Evolutionary conservation across 192 early-diverging fungal species (phyloP).

Genomic region (Coemansia sp.): DNA sequence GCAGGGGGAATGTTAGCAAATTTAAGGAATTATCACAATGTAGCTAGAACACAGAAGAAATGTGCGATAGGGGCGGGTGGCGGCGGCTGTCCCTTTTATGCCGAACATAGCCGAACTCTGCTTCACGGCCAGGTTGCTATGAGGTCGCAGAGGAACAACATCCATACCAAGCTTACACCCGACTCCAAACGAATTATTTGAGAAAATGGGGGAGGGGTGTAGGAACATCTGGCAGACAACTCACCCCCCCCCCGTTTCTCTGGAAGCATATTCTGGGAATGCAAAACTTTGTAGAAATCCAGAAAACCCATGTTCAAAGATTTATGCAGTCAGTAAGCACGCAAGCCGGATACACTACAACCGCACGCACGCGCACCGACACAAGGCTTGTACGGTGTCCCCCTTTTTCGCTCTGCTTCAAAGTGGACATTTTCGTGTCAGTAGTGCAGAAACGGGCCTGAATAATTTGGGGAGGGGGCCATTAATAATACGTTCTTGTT

Average conservation of each 20-base stretch:
- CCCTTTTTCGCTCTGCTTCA: no score
- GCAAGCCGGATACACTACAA: no score
- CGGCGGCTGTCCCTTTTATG: constrained; percentile 8
- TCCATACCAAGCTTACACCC: neutral
- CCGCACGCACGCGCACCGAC: no score
- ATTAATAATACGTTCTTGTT: no score
- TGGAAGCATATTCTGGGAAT: neutral
- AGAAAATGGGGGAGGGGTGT: neutral
- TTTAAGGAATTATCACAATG: constrained; percentile 3
- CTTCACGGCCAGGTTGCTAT: neutral
- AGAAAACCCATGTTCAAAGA: neutral
- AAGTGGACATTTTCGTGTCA: no score
- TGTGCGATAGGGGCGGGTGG: neutral
- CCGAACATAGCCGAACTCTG: neutral
- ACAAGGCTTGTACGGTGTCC: no score
- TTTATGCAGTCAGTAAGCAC: no score
- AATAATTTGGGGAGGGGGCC: no score
- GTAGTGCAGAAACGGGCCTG: no score
- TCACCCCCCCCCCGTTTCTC: neutral
- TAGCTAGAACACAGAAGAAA: constrained; percentile 1
- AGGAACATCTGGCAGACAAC: neutral
- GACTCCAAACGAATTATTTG: neutral
- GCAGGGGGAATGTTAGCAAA: neutral
- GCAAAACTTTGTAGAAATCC: neutral
- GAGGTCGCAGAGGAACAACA: neutral